Evolutionary conservation across 306 rosid species (phyloP), one percentile per base, ranked within the genome.

Genomic region (Bauhinia variegata): DNA sequence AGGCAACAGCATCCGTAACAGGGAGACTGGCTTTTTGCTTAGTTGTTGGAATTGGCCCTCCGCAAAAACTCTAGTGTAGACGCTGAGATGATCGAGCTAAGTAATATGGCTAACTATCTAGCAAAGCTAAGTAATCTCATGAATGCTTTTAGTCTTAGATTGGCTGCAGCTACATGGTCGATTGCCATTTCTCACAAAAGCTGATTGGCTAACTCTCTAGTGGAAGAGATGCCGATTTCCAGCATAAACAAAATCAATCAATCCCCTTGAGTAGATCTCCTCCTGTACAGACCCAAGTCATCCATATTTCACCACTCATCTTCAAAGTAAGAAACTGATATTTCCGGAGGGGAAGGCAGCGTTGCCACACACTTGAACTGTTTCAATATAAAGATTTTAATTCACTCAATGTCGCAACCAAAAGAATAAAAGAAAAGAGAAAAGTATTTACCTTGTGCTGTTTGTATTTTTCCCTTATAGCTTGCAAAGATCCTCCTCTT

Each of bases 341-440:
- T 36, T 68, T 85, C 84, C 11, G 93, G 88, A 63, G 95, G 78
- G 14, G 87, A 83, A 71, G 89, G 81, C 78, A 80, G 39, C 59
- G 60, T 60, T 16, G 96, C 88, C 50, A 86, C 98, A 19, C 5
- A 68, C 28, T 92, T 87, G 75, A 80, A 89, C 98, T 92, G 96
- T 68, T 73, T 37, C 23, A 31, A n/a, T 7, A 66, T 50, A 36
- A 68, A 63, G 12, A 63, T 30, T 4, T 46, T 6, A 55, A n/a
- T n/a, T n/a, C n/a, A n/a, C n/a, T n/a, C n/a, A 38, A 46, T 12
- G 28, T 64, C 54, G 41, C 8, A 57, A 63, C 17, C n/a, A 54
- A 47, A 11, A 14, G 18, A 8, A 39, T 36, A 13, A 32, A 32
- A 28, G 8, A 38, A n/a, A 53, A n/a, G 5, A 46, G 8, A 34